Conservation (phyloP, 495 filamentous ascomycete genomes). For the Penicillium coprophilum region DNA sequence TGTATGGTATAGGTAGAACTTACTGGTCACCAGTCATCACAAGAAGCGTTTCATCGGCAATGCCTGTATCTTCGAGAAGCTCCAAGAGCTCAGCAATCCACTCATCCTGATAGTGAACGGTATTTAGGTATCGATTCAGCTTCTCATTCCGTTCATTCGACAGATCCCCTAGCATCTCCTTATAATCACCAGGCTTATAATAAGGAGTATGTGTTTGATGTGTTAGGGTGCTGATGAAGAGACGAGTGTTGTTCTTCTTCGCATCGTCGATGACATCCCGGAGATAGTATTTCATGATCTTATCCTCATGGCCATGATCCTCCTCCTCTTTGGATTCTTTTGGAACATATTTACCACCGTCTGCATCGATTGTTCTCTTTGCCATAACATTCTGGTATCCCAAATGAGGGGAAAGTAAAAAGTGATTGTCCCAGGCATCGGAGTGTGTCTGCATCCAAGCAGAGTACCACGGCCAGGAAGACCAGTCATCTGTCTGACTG, state of each 20-base stretch:
- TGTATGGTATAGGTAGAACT: conserved; percentile 5
- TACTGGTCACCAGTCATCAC: conserved; percentile 48
- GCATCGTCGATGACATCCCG: conserved; percentile 36
- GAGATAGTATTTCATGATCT: conserved; percentile 35
- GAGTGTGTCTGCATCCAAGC: conserved; percentile 41
- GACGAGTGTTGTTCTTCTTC: conserved; percentile 33
- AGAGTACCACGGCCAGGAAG: conserved; percentile 37
- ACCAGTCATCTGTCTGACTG: conserved; percentile 30
- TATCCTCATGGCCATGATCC: conserved; percentile 40
- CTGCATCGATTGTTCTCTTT: conserved; percentile 26
- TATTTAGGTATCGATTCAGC: conserved; percentile 44
- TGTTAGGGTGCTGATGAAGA: conserved; percentile 45
- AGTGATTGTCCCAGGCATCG: conserved; percentile 36
- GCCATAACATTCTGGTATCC: conserved; percentile 38
- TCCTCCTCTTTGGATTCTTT: conserved; percentile 30
- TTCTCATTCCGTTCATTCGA: conserved; percentile 27
- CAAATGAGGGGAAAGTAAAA: conserved; percentile 27
- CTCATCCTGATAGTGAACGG: conserved; percentile 37
- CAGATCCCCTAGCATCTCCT: conserved; percentile 28
- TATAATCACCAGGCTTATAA: conserved; percentile 39
- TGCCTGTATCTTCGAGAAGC: conserved; percentile 36
- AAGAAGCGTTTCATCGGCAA: conserved; percentile 44
- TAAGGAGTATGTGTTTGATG: conserved; percentile 44
- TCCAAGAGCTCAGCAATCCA: conserved; percentile 40
- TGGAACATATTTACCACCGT: conserved; percentile 21